These are phyloP conservation scores for Cladophialophora bantiana DNA, from an alignment of 2,329 filamentous ascomycete species.

Conservation along the genomic window DNA sequence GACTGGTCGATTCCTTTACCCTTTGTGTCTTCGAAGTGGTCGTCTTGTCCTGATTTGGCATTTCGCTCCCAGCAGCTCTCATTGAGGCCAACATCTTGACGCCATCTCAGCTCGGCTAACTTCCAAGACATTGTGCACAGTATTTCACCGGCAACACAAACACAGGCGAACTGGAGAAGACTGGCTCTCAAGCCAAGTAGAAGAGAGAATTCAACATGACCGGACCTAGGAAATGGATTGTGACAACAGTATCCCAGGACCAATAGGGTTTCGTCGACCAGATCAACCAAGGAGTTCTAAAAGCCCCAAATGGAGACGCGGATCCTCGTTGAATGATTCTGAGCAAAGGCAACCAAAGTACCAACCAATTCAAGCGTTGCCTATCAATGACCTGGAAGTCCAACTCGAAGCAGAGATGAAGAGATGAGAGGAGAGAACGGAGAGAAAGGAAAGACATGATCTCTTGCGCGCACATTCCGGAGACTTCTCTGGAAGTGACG, in stretches of 20 bases:
- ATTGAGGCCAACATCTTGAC: constrained; percentile 33
- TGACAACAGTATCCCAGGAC: not conserved
- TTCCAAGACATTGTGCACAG: constrained; percentile 34
- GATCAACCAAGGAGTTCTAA: not conserved
- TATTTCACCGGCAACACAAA: not conserved
- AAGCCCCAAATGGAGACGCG: not conserved
- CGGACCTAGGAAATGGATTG: not conserved
- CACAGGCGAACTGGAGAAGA: not conserved
- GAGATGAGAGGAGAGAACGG: not conserved
- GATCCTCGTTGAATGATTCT: not conserved
- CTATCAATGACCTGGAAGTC: not conserved
- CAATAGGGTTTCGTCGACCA: not conserved
- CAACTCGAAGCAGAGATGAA: not conserved
- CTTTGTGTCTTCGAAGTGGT: not conserved
- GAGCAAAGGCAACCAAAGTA: not conserved
- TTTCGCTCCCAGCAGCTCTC: constrained; percentile 24
- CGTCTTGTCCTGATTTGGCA: not conserved
- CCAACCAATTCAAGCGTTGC: not conserved
- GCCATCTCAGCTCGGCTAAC: constrained; percentile 36
- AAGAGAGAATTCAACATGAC: not conserved
- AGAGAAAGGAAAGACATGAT: not conserved
- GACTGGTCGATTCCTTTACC: not conserved
- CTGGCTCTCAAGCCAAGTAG: not conserved
- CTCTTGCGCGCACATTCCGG: not conserved
- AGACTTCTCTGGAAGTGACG: not conserved